Evolutionary conservation across 2,329 filamentous ascomycete species (phyloP).

Genomic region (Thelonectria blattea): DNA sequence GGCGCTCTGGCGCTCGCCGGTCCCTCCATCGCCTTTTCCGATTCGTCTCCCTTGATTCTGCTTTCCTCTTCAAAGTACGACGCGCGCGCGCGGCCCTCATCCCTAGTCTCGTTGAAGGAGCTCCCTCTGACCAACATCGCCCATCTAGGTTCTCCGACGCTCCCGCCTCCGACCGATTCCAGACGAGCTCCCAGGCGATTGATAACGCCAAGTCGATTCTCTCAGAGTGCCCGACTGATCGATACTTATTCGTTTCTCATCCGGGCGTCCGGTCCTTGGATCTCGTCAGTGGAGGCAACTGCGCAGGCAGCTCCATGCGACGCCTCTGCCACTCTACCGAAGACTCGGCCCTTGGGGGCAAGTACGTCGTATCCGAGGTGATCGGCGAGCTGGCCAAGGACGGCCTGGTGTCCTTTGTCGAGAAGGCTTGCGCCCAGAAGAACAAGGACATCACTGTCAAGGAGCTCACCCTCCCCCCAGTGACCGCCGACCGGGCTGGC

Average conservation of each 20-base stretch:
- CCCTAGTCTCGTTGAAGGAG: slow-evolving; percentile 25
- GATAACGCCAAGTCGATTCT: slow-evolving; percentile 59
- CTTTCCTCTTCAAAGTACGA: slow-evolving; percentile 84
- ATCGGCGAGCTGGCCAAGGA: slow-evolving; percentile 54
- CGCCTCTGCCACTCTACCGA: slow-evolving; percentile 54
- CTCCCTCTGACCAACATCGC: slow-evolving; percentile 30
- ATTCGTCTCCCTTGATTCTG: slow-evolving; percentile 88
- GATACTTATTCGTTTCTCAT: slow-evolving; percentile 81
- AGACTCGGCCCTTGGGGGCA: slow-evolving; percentile 44
- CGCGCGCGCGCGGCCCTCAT: slow-evolving; percentile 13
- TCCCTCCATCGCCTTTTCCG: slow-evolving; percentile 74
- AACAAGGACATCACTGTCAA: slow-evolving; percentile 48
- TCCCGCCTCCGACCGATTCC: slow-evolving; percentile 51
- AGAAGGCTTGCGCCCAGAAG: slow-evolving; percentile 51
- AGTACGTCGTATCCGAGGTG: slow-evolving; percentile 63
- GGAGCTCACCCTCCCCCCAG: slow-evolving; percentile 48
- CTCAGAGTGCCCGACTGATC: slow-evolving; percentile 71
- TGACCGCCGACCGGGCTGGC: slow-evolving; percentile 51
- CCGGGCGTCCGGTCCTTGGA: slow-evolving; percentile 75
- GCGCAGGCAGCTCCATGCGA: slow-evolving; percentile 58
- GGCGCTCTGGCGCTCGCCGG: slow-evolving; percentile 61
- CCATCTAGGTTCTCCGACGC: slow-evolving; percentile 43
- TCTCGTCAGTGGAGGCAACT: slow-evolving; percentile 58
- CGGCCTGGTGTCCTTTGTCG: slow-evolving; percentile 53
- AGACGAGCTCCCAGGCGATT: slow-evolving; percentile 54